Conservation (phyloP, 495 filamentous ascomycete genomes). For the Hyaloscypha finlandica region DNA sequence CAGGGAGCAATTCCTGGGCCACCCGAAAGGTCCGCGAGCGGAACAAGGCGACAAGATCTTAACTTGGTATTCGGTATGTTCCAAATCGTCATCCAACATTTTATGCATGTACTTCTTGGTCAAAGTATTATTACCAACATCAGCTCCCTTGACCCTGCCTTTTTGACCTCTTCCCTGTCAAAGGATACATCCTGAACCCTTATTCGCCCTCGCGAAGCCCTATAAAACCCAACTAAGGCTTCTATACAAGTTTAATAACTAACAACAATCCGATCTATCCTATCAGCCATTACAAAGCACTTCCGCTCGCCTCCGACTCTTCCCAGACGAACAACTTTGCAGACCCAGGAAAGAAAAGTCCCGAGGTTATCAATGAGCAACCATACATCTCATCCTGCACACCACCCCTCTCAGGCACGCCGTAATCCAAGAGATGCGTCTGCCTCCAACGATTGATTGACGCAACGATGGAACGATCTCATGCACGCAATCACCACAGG, state of each 20-base stretch:
- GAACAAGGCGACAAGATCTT: background rate
- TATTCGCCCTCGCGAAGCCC: constrained; percentile 7
- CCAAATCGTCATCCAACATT: background rate
- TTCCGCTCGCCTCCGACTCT: background rate
- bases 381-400: constrained; percentile 1
- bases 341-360: background rate
- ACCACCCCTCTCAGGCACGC: constrained; percentile 8
- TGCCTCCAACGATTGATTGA: constrained; percentile 10
- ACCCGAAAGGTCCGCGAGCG: background rate
- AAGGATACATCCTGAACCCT: background rate
- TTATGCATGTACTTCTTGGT: background rate
- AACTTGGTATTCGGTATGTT: background rate
- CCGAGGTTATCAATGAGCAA: background rate
- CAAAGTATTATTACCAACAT: background rate
- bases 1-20: background rate
- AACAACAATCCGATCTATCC: background rate
- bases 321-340: background rate
- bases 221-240: constrained; percentile 5
- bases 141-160: background rate
- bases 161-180: constrained; percentile 4
- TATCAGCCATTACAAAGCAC: background rate
- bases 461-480: constrained; percentile 19
- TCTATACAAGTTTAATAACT: background rate
- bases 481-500: constrained; percentile 10
- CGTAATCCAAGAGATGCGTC: background rate